These are phyloP conservation scores for Macrophomina phaseolina DNA, from an alignment of 2,329 filamentous ascomycete genomes.

Conservation along the genomic window DNA sequence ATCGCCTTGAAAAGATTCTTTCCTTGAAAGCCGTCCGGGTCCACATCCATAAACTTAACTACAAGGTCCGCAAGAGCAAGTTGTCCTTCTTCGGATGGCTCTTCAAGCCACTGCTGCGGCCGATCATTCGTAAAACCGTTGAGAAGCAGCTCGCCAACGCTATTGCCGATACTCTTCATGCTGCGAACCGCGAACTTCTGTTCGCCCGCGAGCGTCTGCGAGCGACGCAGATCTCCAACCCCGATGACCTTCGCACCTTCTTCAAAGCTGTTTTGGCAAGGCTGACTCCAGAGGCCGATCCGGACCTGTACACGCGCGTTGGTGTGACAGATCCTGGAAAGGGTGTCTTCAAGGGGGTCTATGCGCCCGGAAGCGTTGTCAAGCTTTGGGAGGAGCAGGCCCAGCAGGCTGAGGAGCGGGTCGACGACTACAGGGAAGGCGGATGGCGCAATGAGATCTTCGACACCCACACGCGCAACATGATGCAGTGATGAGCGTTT, in stretches of 20 bases:
- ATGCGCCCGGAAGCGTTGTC: conserved; percentile 87
- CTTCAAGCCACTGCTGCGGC: conserved; percentile 81
- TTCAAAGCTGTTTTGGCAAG: conserved; percentile 80
- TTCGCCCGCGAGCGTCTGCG: conserved; percentile 86
- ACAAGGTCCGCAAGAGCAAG: conserved; percentile 74
- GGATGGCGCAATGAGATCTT: conserved; percentile 92
- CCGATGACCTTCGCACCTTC: conserved; percentile 80
- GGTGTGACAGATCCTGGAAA: conserved; percentile 68
- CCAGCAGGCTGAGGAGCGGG: conserved; percentile 69
- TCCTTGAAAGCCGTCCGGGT: conserved; percentile 78
- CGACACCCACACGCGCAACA: conserved; percentile 51
- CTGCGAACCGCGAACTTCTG: conserved; percentile 82
- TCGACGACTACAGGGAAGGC: conserved; percentile 73
- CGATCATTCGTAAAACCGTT: conserved; percentile 77
- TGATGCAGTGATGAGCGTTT: conserved; percentile 30
- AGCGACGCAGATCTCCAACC: conserved; percentile 82
- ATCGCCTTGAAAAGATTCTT: conserved; percentile 80
- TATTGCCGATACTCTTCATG: conserved; percentile 72
- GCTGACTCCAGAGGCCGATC: conserved; percentile 72
- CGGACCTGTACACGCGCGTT: conserved; percentile 75
- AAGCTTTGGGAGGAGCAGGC: conserved; percentile 90
- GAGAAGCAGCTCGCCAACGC: conserved; percentile 77
- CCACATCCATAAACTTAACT: conserved; percentile 84
- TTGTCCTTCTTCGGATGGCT: conserved; percentile 82
- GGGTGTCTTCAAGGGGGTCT: conserved; percentile 79